phyloP scores from a whole-genome alignment of 169 alveolate species.

The Cryptosporidium meleagridis region DNA sequence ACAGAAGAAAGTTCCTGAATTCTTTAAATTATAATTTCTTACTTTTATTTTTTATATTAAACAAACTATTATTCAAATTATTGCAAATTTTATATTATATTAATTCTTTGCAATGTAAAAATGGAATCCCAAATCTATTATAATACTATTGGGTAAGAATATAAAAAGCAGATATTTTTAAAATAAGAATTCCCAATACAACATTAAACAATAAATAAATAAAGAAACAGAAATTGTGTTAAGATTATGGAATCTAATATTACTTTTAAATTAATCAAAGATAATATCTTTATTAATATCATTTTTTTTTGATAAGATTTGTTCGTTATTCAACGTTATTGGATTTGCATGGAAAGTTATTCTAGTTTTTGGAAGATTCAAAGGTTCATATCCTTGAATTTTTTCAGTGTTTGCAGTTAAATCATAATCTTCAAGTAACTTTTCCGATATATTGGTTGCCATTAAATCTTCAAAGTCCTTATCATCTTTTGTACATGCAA shows the following conservation, averaged over 20 bases:
- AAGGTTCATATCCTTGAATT: slow-evolving; percentile 8
- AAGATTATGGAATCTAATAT: too few species aligned
- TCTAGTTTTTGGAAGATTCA: slow-evolving; percentile 43
- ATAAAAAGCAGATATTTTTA: too few species aligned
- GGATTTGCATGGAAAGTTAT: slow-evolving; percentile 70
- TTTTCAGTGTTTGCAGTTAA: neutral
- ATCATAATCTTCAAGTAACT: slow-evolving; percentile 26
- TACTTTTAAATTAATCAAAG: neutral
- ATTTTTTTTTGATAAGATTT: neutral
- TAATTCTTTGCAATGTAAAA: neutral
- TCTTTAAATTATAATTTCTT: slow-evolving; percentile 22
- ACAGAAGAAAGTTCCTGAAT: slow-evolving; percentile 44
- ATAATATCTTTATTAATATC: neutral
- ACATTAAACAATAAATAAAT: too few species aligned
- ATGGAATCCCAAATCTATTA: too few species aligned
- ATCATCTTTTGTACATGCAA: slow-evolving; percentile 11
- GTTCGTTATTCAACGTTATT: neutral
- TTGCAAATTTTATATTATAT: too few species aligned
- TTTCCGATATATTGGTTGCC: slow-evolving; percentile 10
- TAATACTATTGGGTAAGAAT: too few species aligned
- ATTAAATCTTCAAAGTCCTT: slow-evolving; percentile 19
- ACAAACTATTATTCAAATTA: too few species aligned
- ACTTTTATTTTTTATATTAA: neutral
- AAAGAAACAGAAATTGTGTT: too few species aligned
- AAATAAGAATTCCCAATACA: too few species aligned